These are phyloP conservation scores for Boletus vermiculosoides DNA, from an alignment of 768 basidiomycete genomes.

Conservation along the genomic window DNA sequence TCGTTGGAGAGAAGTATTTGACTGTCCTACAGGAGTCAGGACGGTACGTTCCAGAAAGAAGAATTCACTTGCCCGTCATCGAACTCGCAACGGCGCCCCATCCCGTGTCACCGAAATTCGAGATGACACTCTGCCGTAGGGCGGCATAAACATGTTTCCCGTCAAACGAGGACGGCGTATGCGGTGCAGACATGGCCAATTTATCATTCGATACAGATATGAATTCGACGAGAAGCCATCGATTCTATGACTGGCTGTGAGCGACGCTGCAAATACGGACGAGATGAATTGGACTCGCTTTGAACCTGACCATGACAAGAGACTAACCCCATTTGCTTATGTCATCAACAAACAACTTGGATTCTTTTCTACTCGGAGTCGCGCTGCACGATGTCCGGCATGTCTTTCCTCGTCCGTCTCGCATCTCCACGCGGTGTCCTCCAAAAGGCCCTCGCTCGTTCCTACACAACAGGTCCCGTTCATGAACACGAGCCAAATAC, in stretches of 20 bases:
- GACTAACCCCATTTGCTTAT: slow-evolving; percentile 5
- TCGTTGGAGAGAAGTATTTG: slow-evolving; percentile 84
- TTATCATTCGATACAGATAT: slow-evolving; percentile 41
- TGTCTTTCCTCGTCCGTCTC: slow-evolving; percentile 12
- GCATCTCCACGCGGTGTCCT: slow-evolving; percentile 6
- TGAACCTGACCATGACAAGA: slow-evolving; percentile 64
- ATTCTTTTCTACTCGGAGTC: not conserved
- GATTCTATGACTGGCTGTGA: slow-evolving; percentile 50
- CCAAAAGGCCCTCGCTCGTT: slow-evolving; percentile 10
- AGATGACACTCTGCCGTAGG: slow-evolving; percentile 63
- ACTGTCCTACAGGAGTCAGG: slow-evolving; percentile 44
- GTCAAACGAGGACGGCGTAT: slow-evolving; percentile 38
- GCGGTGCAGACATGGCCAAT: slow-evolving; percentile 8
- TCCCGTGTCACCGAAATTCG: slow-evolving; percentile 80
- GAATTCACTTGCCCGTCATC: slow-evolving; percentile 53
- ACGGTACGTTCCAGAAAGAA: not conserved
- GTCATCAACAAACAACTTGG: slow-evolving; percentile 5
- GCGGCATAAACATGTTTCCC: slow-evolving; percentile 69
- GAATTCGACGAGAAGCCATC: slow-evolving; percentile 88
- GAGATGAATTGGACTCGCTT: slow-evolving; percentile 37
- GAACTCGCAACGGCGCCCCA: slow-evolving; percentile 80
- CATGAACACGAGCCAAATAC: slow-evolving; percentile 42
- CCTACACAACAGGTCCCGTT: slow-evolving; percentile 1
- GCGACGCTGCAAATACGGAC: not conserved
- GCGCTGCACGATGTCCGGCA: not conserved